A percentile compares a stretch with the other conserved stretches of the same genome.
Evolutionary conservation across 2,329 filamentous ascomycete species (phyloP).

Genomic region (Fusarium floridanum): DNA sequence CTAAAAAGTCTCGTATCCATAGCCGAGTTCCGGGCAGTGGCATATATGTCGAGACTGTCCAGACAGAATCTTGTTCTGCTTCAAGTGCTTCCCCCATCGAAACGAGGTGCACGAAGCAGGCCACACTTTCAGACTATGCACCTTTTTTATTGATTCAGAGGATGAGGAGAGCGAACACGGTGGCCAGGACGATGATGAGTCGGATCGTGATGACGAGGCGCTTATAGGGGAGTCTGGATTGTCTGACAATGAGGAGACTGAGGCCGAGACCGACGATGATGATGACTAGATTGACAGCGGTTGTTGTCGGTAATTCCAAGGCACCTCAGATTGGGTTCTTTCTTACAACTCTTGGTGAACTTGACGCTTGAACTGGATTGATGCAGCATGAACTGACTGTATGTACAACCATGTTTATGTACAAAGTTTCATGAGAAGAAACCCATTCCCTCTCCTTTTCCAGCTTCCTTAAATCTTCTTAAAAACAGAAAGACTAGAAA

Average conservation of each 20-base stretch:
- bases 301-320: not conserved
- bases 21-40: not conserved
- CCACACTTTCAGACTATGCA: not conserved
- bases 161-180: not conserved
- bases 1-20: not conserved
- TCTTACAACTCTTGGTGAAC: not conserved
- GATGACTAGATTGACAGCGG: not conserved
- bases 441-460: not conserved
- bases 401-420: not conserved
- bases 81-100: not conserved
- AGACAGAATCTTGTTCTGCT: not conserved
- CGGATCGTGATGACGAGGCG: not conserved
- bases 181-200: not conserved
- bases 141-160: not conserved
- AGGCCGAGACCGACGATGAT: not conserved
- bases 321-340: not conserved
- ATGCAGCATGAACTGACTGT: not conserved
- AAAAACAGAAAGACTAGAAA: constrained; percentile 70
- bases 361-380: not conserved
- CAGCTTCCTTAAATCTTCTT: constrained; percentile 55
- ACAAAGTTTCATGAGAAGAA: not conserved
- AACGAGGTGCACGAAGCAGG: not conserved
- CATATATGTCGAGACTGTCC: not conserved
- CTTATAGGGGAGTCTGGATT: not conserved
- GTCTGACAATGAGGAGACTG: not conserved